A percentile compares a stretch with the other conserved stretches of the same genome.
These are phyloP conservation scores for Fistulifera pelliculosa DNA, from an alignment of 108 stramenopile genomes.

Conservation along the genomic window DNA sequence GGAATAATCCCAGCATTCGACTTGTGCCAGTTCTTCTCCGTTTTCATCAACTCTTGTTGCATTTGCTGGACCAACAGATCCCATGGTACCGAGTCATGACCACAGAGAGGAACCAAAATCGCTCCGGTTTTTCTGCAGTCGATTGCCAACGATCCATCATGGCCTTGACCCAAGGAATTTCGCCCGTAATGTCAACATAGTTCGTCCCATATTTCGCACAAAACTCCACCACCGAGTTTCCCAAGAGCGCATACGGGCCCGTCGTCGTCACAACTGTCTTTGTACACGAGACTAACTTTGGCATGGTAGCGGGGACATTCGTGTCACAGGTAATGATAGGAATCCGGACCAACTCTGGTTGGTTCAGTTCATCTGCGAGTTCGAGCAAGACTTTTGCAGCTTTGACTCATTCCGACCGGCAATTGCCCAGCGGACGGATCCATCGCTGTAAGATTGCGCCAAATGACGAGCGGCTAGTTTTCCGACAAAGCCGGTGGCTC, in stretches of 20 bases:
- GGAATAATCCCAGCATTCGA: conserved; percentile 45
- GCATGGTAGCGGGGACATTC: conserved; percentile 44
- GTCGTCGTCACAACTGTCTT: conserved; percentile 72
- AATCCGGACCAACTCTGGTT: conserved; percentile 20
- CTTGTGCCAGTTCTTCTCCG: conserved; percentile 19
- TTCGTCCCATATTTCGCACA: conserved; percentile 83
- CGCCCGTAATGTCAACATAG: conserved; percentile 87
- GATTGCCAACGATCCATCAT: conserved; percentile 61
- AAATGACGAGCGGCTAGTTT: conserved; percentile 57
- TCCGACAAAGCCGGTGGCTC: conserved; percentile 88
- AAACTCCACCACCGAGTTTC: conserved; percentile 63
- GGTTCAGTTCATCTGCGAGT: conserved; percentile 28
- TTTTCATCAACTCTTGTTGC: conserved; percentile 27
- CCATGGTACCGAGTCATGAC: conserved; percentile 87
- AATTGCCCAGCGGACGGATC: conserved; percentile 69
- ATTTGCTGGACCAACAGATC: conserved; percentile 55
- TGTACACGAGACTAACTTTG: conserved; percentile 56
- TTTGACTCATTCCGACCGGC: conserved; percentile 53
- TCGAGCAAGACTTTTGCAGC: conserved; percentile 27
- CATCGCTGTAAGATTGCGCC: conserved; percentile 50
- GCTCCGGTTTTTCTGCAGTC: conserved; percentile 61
- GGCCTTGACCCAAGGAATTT: conserved; percentile 69
- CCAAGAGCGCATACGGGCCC: conserved; percentile 85
- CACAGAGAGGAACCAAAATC: conserved; percentile 65
- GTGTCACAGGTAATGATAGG: conserved; percentile 51